Evolutionary conservation across 1,284 basidiomycete species (phyloP).

Genomic region (Apiotrichum akiyoshidainum): DNA sequence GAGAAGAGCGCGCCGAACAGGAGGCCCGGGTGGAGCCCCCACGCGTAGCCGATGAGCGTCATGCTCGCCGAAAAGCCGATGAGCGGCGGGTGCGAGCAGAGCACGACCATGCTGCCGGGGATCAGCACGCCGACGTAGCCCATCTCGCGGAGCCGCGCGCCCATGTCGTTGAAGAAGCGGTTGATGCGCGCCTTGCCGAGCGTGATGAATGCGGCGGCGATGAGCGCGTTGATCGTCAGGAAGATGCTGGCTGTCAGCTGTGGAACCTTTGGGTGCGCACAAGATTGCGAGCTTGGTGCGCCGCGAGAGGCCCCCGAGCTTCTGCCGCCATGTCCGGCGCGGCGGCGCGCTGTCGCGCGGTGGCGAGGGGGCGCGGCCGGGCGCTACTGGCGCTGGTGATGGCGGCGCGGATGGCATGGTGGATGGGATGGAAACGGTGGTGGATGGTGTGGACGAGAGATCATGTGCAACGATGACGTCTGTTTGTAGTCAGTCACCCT

Average conservation of each 20-base stretch:
- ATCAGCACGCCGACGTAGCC: constrained; percentile 40
- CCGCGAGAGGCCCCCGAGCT: background rate
- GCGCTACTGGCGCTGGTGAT: too few relatives aligned
- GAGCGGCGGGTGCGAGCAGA: constrained; percentile 49
- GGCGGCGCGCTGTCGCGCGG: too few relatives aligned
- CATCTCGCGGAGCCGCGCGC: constrained; percentile 31
- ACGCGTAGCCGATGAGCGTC: constrained; percentile 49
- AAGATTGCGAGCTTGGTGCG: background rate
- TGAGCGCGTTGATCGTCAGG: constrained; percentile 14
- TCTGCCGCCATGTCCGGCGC: background rate
- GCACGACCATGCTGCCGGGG: constrained; percentile 33
- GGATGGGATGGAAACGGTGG: too few relatives aligned
- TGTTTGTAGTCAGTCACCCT: too few relatives aligned
- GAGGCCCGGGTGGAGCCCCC: constrained; percentile 45
- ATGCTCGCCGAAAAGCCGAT: constrained; percentile 47
- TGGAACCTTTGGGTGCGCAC: background rate
- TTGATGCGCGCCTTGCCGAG: constrained; percentile 44
- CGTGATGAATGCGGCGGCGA: constrained; percentile 31
- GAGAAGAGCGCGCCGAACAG: constrained; percentile 37
- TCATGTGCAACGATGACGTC: too few relatives aligned
- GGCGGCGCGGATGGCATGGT: too few relatives aligned
- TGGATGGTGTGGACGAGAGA: too few relatives aligned
- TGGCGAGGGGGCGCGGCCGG: too few relatives aligned
- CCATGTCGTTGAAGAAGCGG: constrained; percentile 42
- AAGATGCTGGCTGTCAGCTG: background rate